Percentiles rank a stretch among this genome's conserved stretches.
Conservation (phyloP, 768 basidiomycete species). For the Solioccasus polychromus region DNA sequence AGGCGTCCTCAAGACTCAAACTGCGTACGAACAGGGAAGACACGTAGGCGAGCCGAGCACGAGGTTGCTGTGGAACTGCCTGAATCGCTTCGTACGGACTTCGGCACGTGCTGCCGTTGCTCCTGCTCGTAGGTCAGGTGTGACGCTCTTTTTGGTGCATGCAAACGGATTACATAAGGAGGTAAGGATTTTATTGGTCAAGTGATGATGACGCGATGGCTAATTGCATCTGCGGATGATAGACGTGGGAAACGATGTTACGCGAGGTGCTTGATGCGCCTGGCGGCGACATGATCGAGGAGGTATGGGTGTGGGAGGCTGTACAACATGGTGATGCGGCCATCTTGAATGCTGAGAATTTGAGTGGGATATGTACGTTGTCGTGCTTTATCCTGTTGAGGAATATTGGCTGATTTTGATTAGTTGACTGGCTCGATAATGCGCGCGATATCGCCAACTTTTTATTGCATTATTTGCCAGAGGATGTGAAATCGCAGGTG, state of each 20-base stretch:
- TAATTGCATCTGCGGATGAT: background rate
- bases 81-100: constrained; percentile 61
- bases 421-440: constrained; percentile 80
- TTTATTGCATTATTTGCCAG: constrained; percentile 63
- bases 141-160: constrained; percentile 76
- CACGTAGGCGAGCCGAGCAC: constrained; percentile 16
- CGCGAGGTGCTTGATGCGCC: constrained; percentile 45
- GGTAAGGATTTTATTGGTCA: background rate
- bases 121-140: too few species aligned
- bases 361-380: constrained; percentile 59
- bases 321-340: constrained; percentile 85
- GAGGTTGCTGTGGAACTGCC: constrained; percentile 60
- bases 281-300: constrained; percentile 48
- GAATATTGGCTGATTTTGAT: background rate
- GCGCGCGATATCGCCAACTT: constrained; percentile 78
- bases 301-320: constrained; percentile 82
- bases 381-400: background rate
- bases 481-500: constrained; percentile 23
- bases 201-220: background rate
- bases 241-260: constrained; percentile 82
- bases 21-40: constrained; percentile 10
- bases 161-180: constrained; percentile 80
- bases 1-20: constrained; percentile 19
- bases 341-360: constrained; percentile 56
- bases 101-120: background rate